Conservation (phyloP, 306 rosid species). For the Cyclanthera cordifolia region DNA sequence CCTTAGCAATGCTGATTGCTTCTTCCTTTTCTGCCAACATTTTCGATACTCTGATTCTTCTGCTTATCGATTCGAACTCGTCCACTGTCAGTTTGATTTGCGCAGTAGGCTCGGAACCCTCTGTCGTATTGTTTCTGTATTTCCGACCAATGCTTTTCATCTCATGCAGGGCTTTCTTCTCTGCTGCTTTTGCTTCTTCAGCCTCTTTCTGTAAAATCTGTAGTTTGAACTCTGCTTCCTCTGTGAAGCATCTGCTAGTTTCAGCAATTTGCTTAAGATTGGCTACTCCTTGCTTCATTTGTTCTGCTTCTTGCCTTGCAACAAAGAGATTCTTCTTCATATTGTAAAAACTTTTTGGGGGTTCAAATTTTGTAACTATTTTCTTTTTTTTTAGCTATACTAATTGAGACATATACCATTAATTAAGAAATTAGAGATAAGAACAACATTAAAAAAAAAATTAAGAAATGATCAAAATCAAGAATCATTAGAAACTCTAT, state of each 20-base stretch:
- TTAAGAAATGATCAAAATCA: not conserved
- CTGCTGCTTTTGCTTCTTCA: constrained; percentile 48
- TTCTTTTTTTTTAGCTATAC: too few relatives aligned
- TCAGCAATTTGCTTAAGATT: constrained; percentile 43
- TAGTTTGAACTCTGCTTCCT: constrained; percentile 38
- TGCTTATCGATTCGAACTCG: constrained; percentile 35
- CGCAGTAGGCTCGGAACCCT: constrained; percentile 13
- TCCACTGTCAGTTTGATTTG: constrained; percentile 38
- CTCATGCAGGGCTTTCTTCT: constrained; percentile 36
- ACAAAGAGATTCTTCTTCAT: not conserved
- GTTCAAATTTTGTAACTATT: too few relatives aligned
- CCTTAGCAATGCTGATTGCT: constrained; percentile 29
- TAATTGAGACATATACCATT: too few relatives aligned
- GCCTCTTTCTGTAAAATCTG: constrained; percentile 33
- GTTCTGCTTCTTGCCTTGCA: constrained; percentile 37
- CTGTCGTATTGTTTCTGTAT: not conserved
- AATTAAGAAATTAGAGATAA: too few relatives aligned
- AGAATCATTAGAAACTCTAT: not conserved
- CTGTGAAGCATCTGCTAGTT: constrained; percentile 19
- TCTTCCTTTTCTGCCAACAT: constrained; percentile 39
- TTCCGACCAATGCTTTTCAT: constrained; percentile 34
- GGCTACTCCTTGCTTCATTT: constrained; percentile 32
- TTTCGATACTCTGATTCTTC: constrained; percentile 35
- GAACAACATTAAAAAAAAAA: too few relatives aligned
- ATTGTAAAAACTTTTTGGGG: not conserved